Conservation (phyloP, 495 filamentous ascomycete species). For the Venustampulla echinocandica region DNA sequence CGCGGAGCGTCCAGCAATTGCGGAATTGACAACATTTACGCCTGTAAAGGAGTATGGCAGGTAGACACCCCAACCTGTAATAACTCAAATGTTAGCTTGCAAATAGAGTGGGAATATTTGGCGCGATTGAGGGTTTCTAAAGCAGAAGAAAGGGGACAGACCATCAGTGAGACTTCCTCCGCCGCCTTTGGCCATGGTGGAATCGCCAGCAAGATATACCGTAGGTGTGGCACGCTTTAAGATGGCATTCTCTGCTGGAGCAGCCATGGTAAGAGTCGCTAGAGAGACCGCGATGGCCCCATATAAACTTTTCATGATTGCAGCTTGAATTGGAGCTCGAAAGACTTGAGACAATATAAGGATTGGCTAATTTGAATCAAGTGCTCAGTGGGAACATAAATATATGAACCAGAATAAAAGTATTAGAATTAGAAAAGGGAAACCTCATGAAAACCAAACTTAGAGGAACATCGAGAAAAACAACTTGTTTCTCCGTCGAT, state of each 20-base stretch:
- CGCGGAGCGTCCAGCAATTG: conserved; percentile 49
- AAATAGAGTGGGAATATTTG: background rate
- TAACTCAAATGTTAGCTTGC: conserved; percentile 18
- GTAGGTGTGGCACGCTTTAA: conserved; percentile 19
- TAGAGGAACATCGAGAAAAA: background rate
- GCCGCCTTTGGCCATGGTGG: conserved; percentile 42
- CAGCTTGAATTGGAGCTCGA: no score
- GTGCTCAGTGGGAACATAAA: no score
- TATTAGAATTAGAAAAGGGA: no score
- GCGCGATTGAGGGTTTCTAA: background rate
- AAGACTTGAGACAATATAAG: no score
- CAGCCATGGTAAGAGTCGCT: background rate
- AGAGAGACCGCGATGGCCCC: no score
- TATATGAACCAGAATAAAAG: no score
- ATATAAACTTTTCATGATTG: no score
- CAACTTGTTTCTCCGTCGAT: background rate
- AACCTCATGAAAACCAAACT: background rate
- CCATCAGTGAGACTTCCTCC: conserved; percentile 27
- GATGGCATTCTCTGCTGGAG: background rate
- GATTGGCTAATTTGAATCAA: no score
- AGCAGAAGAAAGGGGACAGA: no score
- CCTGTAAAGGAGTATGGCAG: conserved; percentile 38
- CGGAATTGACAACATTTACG: conserved; percentile 45
- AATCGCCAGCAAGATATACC: conserved; percentile 49
- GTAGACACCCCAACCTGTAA: conserved; percentile 50